These are phyloP conservation scores for Pyrus pyrifolia DNA, from an alignment of 306 rosid genomes.

Conservation along the genomic window DNA sequence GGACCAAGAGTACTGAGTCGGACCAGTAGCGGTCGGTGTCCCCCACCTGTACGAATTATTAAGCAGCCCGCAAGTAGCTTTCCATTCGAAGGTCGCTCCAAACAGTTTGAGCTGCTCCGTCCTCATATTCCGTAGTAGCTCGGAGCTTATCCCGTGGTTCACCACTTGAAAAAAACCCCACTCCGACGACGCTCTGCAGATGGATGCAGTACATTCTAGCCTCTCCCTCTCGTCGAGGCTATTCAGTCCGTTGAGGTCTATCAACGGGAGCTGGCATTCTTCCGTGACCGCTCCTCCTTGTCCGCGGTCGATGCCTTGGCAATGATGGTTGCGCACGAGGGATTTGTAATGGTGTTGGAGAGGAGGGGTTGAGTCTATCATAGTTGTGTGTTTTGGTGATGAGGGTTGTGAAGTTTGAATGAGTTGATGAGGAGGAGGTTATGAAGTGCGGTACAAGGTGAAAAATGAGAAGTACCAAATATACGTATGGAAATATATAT, in stretches of 20 bases:
- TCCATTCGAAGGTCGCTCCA: slow-evolving; percentile 52
- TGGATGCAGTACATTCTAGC: slow-evolving; percentile 47
- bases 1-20: slow-evolving; percentile 80
- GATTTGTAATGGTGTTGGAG: slow-evolving; percentile 46
- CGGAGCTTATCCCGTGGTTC: slow-evolving; percentile 68
- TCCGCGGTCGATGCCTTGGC: not conserved
- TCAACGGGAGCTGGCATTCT: slow-evolving; percentile 67
- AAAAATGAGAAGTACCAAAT: slow-evolving; percentile 13
- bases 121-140: slow-evolving; percentile 50
- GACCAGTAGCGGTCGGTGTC: slow-evolving; percentile 59
- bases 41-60: slow-evolving; percentile 83
- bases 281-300: slow-evolving; percentile 24
- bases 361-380: slow-evolving; percentile 65
- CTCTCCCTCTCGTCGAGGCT: slow-evolving; percentile 34
- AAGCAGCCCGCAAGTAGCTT: slow-evolving; percentile 48
- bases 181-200: slow-evolving; percentile 61
- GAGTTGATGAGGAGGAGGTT: not conserved
- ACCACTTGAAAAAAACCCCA: slow-evolving; percentile 90
- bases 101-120: slow-evolving; percentile 64
- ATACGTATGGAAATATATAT: slow-evolving; percentile 45
- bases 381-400: slow-evolving; percentile 4
- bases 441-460: slow-evolving; percentile 20
- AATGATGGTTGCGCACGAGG: slow-evolving; percentile 30
- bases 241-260: slow-evolving; percentile 59
- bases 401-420: not conserved